Base-by-base conservation (phyloP, 257 asterid genomes). In the Nicotiana sylvestris region DNA sequence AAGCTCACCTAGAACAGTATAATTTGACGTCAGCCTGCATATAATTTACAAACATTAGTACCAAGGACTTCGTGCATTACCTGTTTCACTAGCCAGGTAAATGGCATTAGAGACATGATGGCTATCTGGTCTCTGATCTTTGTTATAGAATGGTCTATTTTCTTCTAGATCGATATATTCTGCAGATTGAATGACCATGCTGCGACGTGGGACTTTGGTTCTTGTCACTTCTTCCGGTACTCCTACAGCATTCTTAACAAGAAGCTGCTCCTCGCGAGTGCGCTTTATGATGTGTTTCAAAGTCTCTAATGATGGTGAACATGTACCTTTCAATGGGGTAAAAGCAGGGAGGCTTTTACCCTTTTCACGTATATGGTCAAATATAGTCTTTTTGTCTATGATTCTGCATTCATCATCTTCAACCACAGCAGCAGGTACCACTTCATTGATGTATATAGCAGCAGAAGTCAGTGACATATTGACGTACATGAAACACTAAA, bases 331-430 rank as follows among this genome's bases (percentile, higher is more conserved):
- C 83, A 89, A 82, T 74, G 79, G 49, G 64, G 90, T 88, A 86
- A 93, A 87, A 56, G 81, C 77, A 66, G 99, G 98, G 55, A 95
- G 85, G 57, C 62, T 79, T 84, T 91, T 93, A n/a, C 97, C 95
- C 92, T 95, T 95, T 57, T 89, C 87, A 37, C 95, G 90, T 35
- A 95, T 89, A 86, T 92, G 98, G 72, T 95, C 98, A 15, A 95
- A 93, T 79, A 93, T 90, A n/a, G 97, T 95, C 86, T 68, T 91
- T 69, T 83, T 93, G 51, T 89, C 88, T 66, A 93, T 86, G 65
- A 92, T 91, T 88, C 87, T 91, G 94, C 99, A 95, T 74, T 91
- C 98, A 79, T 88, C 92, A 57, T 92, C 95, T 82, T 89, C 95
- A 56, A 77, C 77, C 84, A 85, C 90, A 32, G 79, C 85, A 78